Conservation (phyloP, 78 protist genomes). For the Bigelowiella natans region DNA sequence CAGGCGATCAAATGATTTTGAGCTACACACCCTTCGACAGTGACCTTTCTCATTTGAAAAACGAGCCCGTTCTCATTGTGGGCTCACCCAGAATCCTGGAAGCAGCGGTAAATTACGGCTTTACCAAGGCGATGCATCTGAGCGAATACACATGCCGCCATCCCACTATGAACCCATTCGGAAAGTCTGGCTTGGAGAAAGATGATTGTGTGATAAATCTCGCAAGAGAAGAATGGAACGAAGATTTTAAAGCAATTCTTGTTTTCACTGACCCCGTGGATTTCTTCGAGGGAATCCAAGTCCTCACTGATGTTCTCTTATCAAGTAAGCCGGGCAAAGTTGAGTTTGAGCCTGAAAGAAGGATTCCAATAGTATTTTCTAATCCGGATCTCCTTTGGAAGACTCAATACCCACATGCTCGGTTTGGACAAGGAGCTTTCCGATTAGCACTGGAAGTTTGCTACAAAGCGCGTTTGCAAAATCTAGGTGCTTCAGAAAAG, state of each 20-base stretch:
- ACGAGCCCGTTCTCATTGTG: neutral
- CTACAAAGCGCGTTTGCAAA: neutral
- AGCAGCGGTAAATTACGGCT: neutral
- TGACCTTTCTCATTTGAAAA: neutral
- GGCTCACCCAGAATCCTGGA: neutral
- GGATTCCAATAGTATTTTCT: conserved; percentile 7
- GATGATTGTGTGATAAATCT: neutral
- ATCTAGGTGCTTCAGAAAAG: neutral
- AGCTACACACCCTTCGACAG: conserved; percentile 8
- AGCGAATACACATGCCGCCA: neutral
- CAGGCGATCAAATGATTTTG: neutral
- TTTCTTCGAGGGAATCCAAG: neutral
- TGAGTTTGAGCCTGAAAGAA: conserved; percentile 5
- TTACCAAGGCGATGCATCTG: neutral
- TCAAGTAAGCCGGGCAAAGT: neutral
- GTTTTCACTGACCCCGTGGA: neutral
- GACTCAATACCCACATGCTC: neutral
- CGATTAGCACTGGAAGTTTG: neutral
- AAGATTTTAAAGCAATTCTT: neutral
- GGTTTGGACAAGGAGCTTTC: conserved; percentile 29
- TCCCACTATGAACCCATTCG: neutral
- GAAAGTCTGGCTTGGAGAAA: neutral
- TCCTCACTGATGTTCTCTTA: neutral
- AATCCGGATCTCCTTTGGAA: conserved; percentile 22
- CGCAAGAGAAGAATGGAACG: neutral